Evolutionary conservation across 2,329 filamentous ascomycete genomes (phyloP).

Genomic region (Teratosphaeria gauchensis): DNA sequence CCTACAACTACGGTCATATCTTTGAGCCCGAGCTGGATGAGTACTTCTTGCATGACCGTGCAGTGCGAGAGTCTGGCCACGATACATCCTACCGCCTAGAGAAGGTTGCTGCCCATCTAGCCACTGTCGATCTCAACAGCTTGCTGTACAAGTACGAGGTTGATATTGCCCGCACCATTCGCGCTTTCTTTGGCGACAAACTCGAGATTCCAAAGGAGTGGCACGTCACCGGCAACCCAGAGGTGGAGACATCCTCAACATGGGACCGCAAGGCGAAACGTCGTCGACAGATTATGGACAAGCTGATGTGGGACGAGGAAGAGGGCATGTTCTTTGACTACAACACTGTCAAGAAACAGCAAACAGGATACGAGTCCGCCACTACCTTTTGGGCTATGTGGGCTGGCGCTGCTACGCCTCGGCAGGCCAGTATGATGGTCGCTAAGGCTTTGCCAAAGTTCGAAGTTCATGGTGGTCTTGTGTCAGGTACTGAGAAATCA

Average conservation of each 20-base stretch:
- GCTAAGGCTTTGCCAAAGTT: slow-evolving; percentile 74
- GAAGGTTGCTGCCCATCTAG: slow-evolving; percentile 74
- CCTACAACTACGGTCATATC: slow-evolving; percentile 72
- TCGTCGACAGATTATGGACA: slow-evolving; percentile 78
- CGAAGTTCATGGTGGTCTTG: slow-evolving; percentile 75
- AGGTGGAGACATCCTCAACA: slow-evolving; percentile 68
- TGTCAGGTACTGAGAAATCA: slow-evolving; percentile 83
- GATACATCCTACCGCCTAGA: slow-evolving; percentile 94
- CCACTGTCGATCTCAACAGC: slow-evolving; percentile 90
- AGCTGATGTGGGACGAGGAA: slow-evolving; percentile 85
- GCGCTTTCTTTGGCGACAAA: slow-evolving; percentile 71
- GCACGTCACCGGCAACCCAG: slow-evolving; percentile 53
- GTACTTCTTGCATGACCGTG: slow-evolving; percentile 93
- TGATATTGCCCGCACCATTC: slow-evolving; percentile 81
- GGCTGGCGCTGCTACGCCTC: slow-evolving; percentile 78
- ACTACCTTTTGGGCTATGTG: slow-evolving; percentile 98
- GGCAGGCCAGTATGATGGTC: slow-evolving; percentile 78
- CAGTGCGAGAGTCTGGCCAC: slow-evolving; percentile 91
- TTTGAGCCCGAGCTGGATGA: slow-evolving; percentile 81
- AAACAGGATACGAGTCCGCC: slow-evolving; percentile 75
- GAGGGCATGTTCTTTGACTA: slow-evolving; percentile 98
- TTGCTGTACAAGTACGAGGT: slow-evolving; percentile 94
- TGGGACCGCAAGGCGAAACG: slow-evolving; percentile 87
- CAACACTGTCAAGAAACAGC: slow-evolving; percentile 71
- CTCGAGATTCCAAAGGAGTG: slow-evolving; percentile 77